Evolutionary conservation across 495 filamentous ascomycete genomes (phyloP).

Genomic region (Penicillium pulvis): DNA sequence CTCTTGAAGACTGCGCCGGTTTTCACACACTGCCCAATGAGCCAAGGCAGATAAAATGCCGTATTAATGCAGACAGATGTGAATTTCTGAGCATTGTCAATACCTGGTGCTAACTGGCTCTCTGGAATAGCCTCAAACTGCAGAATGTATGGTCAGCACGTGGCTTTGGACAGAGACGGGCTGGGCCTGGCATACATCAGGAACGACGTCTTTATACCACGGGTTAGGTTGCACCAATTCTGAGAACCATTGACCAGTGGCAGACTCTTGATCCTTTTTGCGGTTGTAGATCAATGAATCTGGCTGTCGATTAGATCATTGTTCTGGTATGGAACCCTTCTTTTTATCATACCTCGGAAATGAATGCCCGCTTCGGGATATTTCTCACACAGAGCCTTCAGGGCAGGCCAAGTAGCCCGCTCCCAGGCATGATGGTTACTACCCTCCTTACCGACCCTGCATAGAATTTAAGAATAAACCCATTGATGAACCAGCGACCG

Average conservation of each 20-base stretch:
- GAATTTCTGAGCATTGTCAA: slow-evolving; percentile 73
- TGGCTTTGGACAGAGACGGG: background rate
- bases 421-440: slow-evolving; percentile 63
- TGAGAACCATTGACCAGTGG: slow-evolving; percentile 56
- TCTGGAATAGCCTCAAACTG: slow-evolving; percentile 59
- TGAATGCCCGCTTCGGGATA: slow-evolving; percentile 89
- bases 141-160: slow-evolving; percentile 1
- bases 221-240: slow-evolving; percentile 69
- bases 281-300: slow-evolving; percentile 65
- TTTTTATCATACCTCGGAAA: slow-evolving; percentile 63
- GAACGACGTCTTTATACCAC: slow-evolving; percentile 81
- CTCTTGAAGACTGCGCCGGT: slow-evolving; percentile 67
- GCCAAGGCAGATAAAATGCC: slow-evolving; percentile 81
- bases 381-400: slow-evolving; percentile 65
- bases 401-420: slow-evolving; percentile 64
- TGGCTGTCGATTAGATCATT: slow-evolving; percentile 6
- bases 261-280: slow-evolving; percentile 56
- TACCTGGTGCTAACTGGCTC: slow-evolving; percentile 56
- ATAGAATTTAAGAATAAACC: background rate
- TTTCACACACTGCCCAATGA: slow-evolving; percentile 72
- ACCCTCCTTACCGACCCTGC: slow-evolving; percentile 55
- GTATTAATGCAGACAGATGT: slow-evolving; percentile 91
- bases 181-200: slow-evolving; percentile 54
- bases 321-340: background rate
- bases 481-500: background rate